Base-by-base conservation (phyloP, 345 rosid species). In the Salix exigua region DNA sequence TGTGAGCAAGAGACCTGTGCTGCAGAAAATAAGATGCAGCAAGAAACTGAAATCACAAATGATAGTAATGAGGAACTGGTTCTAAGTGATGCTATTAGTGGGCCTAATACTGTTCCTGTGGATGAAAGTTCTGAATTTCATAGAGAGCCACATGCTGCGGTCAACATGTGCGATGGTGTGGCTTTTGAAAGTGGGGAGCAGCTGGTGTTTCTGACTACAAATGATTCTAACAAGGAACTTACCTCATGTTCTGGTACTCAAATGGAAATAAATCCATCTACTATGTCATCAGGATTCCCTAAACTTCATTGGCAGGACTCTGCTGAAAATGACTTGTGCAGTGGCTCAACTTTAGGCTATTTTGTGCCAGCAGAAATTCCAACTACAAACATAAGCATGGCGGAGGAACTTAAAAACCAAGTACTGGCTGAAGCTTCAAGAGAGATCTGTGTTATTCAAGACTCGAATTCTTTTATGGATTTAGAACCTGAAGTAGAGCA, bases 391-490 rank as follows among this genome's bases (percentile, higher is more conserved):
- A 26, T 16, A 33, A 55, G 76, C 19, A 53, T 21, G 31, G 73
- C 28, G 71, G 80, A 74, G 62, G 76, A 76, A 66, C 71, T 38
- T 50, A 68, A 35, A 67, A 73, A 53, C 13, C 79, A 71, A 64
- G 79, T 55, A 58, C 79, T 77, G 73, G 71, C 78, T 44, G 87
- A 85, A 76, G 78, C 75, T 74, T 46, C 73, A 61, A 76, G 33
- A 55, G 63, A 55, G 35, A 73, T 61, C 70, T 75, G 37, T 74
- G 75, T 64, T 61, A 66, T 55, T 77, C 79, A 83, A 71, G 78
- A 85, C 35, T 51, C 62, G 25, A 68, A 70, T 60, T 19, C 23
- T 17, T 68, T 13, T 12, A 23, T 37, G 63, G 63, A 60, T 33
- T 72, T 53, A 42, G 70, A 67, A 19, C 16, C 7, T 5, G 37